Conservation (phyloP, 345 rosid species). For the Carallia brachiata region DNA sequence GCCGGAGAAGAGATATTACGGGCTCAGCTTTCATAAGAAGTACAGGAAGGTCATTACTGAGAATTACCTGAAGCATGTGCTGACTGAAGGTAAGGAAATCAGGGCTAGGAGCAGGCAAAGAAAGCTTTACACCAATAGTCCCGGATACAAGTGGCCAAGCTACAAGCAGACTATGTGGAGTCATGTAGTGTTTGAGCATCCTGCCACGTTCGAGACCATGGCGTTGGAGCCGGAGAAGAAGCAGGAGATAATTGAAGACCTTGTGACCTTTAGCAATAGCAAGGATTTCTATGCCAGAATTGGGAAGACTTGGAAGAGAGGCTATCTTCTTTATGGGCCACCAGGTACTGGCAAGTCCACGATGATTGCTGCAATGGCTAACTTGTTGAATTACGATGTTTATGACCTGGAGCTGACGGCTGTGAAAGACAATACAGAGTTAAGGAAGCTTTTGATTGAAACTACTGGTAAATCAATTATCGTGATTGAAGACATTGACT, state of each 20-base stretch:
- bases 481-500: constrained; percentile 55
- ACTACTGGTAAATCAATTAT: constrained; percentile 50
- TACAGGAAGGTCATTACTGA: constrained; percentile 46
- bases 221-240: constrained; percentile 56
- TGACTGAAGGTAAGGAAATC: constrained; percentile 54
- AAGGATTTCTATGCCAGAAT: constrained; percentile 54
- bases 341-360: constrained; percentile 45
- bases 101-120: constrained; percentile 46
- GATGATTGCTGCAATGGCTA: constrained; percentile 50
- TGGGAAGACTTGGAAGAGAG: constrained; percentile 59
- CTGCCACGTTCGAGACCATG: constrained; percentile 54
- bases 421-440: constrained; percentile 39
- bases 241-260: constrained; percentile 52
- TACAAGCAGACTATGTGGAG: constrained; percentile 56
- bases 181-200: constrained; percentile 56
- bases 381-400: constrained; percentile 39
- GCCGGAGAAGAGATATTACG: constrained; percentile 51
- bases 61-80: constrained; percentile 46
- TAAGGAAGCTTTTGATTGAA: constrained; percentile 40
- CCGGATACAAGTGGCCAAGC: constrained; percentile 48
- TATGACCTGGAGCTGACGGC: constrained; percentile 45
- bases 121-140: constrained; percentile 61
- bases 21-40: constrained; percentile 52
- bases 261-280: constrained; percentile 48
- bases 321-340: constrained; percentile 54